Percentiles rank a stretch among this genome's conserved stretches.
phyloP scores from a whole-genome alignment of 192 early-diverging fungal species.

The Coemansia sp. region DNA sequence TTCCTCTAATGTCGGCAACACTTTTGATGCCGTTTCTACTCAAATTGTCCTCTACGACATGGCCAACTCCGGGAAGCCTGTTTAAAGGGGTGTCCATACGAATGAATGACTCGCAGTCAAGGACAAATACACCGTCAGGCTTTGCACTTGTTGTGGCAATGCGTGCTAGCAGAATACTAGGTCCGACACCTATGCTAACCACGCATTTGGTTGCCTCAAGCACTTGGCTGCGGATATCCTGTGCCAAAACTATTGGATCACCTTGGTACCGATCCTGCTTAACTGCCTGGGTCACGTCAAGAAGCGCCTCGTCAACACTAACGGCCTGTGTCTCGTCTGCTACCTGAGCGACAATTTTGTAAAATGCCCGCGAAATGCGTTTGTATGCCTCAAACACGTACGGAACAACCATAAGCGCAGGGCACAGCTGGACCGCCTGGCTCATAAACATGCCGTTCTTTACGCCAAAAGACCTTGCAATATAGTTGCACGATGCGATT shows the following conservation, averaged over 20 bases:
- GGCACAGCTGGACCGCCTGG: conserved; percentile 70
- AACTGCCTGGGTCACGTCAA: conserved; percentile 64
- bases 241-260: conserved; percentile 46
- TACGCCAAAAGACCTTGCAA: conserved; percentile 74
- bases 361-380: conserved; percentile 62
- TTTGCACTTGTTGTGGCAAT: conserved; percentile 75
- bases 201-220: conserved; percentile 60
- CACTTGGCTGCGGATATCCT: conserved; percentile 59
- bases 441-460: conserved; percentile 80
- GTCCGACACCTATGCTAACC: conserved; percentile 76
- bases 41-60: conserved; percentile 53
- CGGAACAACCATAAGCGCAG: conserved; percentile 62
- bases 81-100: conserved; percentile 14
- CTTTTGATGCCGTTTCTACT: conserved; percentile 46
- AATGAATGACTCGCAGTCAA: conserved; percentile 16
- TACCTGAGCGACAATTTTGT: conserved; percentile 66
- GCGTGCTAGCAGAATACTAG: conserved; percentile 74
- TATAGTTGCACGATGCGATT: conserved; percentile 89
- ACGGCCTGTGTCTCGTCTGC: conserved; percentile 77
- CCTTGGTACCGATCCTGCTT: conserved; percentile 20
- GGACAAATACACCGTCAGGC: conserved; percentile 61
- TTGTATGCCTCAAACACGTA: conserved; percentile 81
- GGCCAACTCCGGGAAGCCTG: conserved; percentile 63
- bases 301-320: conserved; percentile 82
- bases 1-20: conserved; percentile 53